Conservation (phyloP, 768 basidiomycete species). For the Pluteus cervinus region DNA sequence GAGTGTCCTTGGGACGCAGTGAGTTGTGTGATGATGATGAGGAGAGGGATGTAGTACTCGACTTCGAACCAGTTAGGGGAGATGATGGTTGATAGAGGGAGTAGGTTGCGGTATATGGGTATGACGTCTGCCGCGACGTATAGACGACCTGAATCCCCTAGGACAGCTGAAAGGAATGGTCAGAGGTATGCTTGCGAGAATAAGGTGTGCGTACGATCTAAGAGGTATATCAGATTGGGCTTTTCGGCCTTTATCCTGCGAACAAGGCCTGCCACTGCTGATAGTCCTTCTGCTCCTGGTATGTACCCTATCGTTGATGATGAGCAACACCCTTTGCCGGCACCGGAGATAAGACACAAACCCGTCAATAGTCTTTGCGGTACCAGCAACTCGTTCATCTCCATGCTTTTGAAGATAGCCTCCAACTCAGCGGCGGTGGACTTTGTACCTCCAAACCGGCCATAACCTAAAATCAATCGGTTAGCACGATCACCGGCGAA, state of each 20-base stretch:
- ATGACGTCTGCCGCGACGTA: slow-evolving; percentile 88
- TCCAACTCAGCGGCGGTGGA: slow-evolving; percentile 74
- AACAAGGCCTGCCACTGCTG: slow-evolving; percentile 58
- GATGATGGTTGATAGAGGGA: slow-evolving; percentile 85
- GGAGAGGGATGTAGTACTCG: slow-evolving; percentile 53
- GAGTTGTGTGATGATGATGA: slow-evolving; percentile 18
- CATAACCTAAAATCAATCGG: slow-evolving; percentile 58
- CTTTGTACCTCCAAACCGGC: slow-evolving; percentile 72
- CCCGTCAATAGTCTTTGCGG: slow-evolving; percentile 70
- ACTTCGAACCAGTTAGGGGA: slow-evolving; percentile 99
- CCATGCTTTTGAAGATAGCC: slow-evolving; percentile 67
- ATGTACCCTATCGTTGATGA: slow-evolving; percentile 63
- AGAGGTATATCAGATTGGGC: slow-evolving; percentile 70
- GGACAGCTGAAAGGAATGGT: slow-evolving; percentile 59
- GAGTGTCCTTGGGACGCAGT: slow-evolving; percentile 48
- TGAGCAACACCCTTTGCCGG: background rate
- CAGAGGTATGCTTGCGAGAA: background rate
- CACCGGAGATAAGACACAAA: no score
- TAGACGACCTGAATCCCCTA: slow-evolving; percentile 85
- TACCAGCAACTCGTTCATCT: slow-evolving; percentile 66
- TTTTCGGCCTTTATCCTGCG: slow-evolving; percentile 50
- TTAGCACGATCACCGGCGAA: background rate
- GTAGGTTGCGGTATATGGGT: slow-evolving; percentile 76
- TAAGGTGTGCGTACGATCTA: slow-evolving; percentile 69
- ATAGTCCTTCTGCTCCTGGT: slow-evolving; percentile 74